Percentiles rank a stretch among this genome's conserved stretches.
These are phyloP conservation scores for Diaporthe citriasiana DNA, from an alignment of 2,329 filamentous ascomycete species.

Conservation along the genomic window DNA sequence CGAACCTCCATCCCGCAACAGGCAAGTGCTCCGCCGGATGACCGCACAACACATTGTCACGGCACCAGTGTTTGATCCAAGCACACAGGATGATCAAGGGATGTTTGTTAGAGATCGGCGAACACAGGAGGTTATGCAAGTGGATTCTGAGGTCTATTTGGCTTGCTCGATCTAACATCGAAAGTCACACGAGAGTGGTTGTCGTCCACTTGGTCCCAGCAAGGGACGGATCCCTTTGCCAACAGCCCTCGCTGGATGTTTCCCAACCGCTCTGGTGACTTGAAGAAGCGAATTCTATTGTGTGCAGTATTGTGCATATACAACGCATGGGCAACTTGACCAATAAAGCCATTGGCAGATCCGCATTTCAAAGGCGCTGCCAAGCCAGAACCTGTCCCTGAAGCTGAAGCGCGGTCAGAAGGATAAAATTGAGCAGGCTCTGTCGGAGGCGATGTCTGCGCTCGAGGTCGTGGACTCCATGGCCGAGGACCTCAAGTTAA, in stretches of 20 bases:
- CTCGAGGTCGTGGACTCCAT: constrained; percentile 94
- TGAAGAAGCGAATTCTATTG: no score
- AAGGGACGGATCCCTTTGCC: background rate
- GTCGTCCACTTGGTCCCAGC: background rate
- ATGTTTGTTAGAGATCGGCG: background rate
- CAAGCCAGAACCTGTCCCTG: constrained; percentile 84
- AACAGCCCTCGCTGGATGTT: background rate
- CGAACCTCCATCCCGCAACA: no score
- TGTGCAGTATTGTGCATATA: background rate
- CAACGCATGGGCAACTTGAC: background rate
- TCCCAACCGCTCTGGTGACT: background rate
- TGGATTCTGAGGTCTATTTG: no score
- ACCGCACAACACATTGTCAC: background rate
- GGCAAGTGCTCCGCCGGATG: background rate
- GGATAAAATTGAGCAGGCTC: constrained; percentile 98
- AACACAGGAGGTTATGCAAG: no score
- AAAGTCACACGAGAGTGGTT: background rate
- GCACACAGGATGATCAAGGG: background rate
- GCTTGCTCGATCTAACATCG: background rate
- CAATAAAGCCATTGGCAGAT: no score
- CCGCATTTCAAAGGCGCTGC: background rate
- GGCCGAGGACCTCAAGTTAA: constrained; percentile 98
- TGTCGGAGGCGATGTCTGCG: constrained; percentile 97
- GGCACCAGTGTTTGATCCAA: background rate
- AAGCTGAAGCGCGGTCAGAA: constrained; percentile 99